Evolutionary conservation across 2,329 filamentous ascomycete genomes (phyloP).

Genomic region (Cadophora sp.): DNA sequence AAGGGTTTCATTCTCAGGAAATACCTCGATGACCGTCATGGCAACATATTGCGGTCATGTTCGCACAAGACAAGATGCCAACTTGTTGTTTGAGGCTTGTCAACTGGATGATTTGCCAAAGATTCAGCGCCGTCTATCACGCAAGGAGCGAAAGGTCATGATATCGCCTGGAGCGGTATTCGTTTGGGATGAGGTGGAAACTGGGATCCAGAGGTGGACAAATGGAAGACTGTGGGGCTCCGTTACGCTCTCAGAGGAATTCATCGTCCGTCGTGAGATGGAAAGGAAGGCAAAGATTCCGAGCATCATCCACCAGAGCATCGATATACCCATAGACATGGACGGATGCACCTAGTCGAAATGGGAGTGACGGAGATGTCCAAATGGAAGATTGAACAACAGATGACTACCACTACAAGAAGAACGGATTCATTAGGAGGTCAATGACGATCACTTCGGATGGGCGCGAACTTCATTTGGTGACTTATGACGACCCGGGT

Average conservation of each 20-base stretch:
- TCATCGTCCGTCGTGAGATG: slow-evolving; percentile 3
- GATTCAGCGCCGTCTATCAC: not conserved
- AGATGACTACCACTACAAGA: not conserved
- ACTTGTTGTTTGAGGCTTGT: not conserved
- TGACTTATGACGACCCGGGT: not conserved
- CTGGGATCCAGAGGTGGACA: slow-evolving; percentile 1
- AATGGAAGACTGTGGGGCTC: not conserved
- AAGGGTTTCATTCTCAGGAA: not conserved
- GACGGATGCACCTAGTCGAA: not conserved
- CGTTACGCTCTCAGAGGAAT: not conserved
- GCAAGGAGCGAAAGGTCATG: not conserved
- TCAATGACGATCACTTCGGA: not conserved
- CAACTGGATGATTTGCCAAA: not conserved
- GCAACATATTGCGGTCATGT: not conserved
- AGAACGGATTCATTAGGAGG: not conserved
- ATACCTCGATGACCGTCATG: not conserved
- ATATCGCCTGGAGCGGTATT: slow-evolving; percentile 5
- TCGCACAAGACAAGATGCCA: not conserved
- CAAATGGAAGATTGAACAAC: not conserved
- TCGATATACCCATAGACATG: not conserved
- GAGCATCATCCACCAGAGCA: not conserved
- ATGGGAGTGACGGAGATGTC: not conserved
- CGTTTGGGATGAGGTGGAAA: not conserved
- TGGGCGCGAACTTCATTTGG: not conserved
- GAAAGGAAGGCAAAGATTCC: not conserved